Base-by-base conservation (phyloP, 352 stramenopile species). In the Phytophthora aleatoria region DNA sequence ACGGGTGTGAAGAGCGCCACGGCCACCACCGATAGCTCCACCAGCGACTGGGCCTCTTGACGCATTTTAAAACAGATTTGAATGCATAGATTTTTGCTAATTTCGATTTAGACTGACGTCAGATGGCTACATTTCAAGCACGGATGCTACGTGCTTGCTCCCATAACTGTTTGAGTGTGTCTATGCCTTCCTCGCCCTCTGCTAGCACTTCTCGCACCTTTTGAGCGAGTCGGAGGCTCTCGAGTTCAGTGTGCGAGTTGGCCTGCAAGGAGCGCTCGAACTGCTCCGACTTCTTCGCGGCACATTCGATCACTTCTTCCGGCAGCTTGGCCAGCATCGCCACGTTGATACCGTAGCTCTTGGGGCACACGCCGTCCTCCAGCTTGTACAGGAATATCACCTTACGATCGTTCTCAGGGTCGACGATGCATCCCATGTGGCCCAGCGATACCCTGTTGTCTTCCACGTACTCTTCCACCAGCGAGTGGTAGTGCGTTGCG, bases 381-480 rank as follows among this genome's bases (percentile, higher is more conserved):
- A 99, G 79, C 69, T 98, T 99, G 86, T 99, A 99, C 36, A 99
- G 72, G 77, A 99, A 99, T 1, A 97, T 99, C 27, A 99, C 98
- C 62, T 97, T 97, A 47, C 92, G 81, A 26, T 93, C 86, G 58
- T 94, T 93, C 50, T 84, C 71, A 5, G 85, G 80, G 52, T 94
- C 85, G 13, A 94, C 81, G 31, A 94, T 74, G 56, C 85, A 95
- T 31, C 83, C 88, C 85, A 96, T 95, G 67, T 95, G 88, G 12
- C 81, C 84, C 15, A 94, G 67, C 12, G 79, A 75, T 7, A 95
- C 88, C 39, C 79, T 77, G 41, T 68, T 62, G 27, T 92, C 79
- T 27, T 77, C 70, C 2, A 74, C 48, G 41, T 94, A 96, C 56
- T 94, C 87, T 66, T 98, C 94, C 0, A 93, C 89, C 10, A 99